These are phyloP conservation scores for Cyclostephanos tholiformis DNA, from an alignment of 108 stramenopile genomes.

Conservation along the genomic window DNA sequence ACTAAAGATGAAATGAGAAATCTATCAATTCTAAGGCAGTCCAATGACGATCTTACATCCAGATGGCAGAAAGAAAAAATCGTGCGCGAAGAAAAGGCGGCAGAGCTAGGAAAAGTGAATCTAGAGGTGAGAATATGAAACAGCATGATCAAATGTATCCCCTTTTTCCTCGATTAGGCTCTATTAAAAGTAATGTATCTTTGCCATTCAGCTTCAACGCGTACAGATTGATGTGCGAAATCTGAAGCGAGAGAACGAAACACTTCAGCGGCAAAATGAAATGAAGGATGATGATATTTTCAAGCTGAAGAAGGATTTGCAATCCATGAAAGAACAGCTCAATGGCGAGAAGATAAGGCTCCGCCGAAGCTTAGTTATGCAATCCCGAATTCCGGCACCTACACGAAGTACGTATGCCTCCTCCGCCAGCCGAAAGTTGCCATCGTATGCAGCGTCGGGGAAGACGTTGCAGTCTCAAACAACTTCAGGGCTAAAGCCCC, in stretches of 20 bases:
- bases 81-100: slow-evolving; percentile 68
- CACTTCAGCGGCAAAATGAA: slow-evolving; percentile 56
- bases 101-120: slow-evolving; percentile 73
- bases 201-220: slow-evolving; percentile 51
- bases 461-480: slow-evolving; percentile 9
- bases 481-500: slow-evolving; percentile 9
- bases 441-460: not conserved
- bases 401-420: slow-evolving; percentile 10
- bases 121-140: slow-evolving; percentile 38
- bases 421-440: slow-evolving; percentile 12
- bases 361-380: slow-evolving; percentile 40
- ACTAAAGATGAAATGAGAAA: slow-evolving; percentile 75
- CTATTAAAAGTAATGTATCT: not conserved
- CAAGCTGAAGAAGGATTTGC: slow-evolving; percentile 65
- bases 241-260: slow-evolving; percentile 60
- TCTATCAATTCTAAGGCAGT: slow-evolving; percentile 74
- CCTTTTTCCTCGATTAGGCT: not conserved
- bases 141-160: not conserved
- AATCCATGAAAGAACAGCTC: slow-evolving; percentile 65
- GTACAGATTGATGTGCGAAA: slow-evolving; percentile 60
- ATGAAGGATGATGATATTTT: slow-evolving; percentile 77
- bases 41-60: slow-evolving; percentile 79
- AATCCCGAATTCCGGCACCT: slow-evolving; percentile 50
- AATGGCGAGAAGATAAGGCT: slow-evolving; percentile 51
- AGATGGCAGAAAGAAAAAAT: slow-evolving; percentile 89